Base-by-base conservation (phyloP, 352 stramenopile species). In the Globisporangium abappressorium region DNA sequence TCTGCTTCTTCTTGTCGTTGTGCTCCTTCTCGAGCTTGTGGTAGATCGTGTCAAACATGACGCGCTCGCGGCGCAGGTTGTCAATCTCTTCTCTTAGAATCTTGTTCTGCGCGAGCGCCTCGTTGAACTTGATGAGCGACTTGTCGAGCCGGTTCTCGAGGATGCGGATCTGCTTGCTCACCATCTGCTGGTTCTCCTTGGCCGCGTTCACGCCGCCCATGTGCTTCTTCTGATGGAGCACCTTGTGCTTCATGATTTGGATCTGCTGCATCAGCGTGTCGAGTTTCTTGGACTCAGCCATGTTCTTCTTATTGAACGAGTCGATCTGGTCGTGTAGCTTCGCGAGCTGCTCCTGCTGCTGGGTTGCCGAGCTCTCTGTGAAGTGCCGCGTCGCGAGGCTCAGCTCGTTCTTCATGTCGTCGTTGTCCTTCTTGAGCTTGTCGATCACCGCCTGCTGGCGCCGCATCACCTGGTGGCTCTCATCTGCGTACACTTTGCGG, bases 71-170 rank as follows among this genome's bases (percentile, higher is more conserved):
- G 30, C 95, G 81, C 57, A 98, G 72, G 64, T 97, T 93, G 75
- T 99, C 94, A 70, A 99, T 98, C 60, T 98, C 81, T 70, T 98
- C 83, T 11, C 92, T 79, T 30, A 98, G 67, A 26, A 84, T 71
- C 70, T 98, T 98, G 74, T 98, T 98, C 41, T 94, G 78, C 15
- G 93, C 91, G 8, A 99, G 82, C 53, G 90, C 90, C 71, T 99
- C 95, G 74, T 99, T 99, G 66, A 98, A 99, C 74, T 98, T 99
- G 36, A 98, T 79, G 18, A 99, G 79, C 30, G 95, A 96, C 79
- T 99, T 98, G 79, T 99, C 96, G 47, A 99, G 81, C 1, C 94
- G 86, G 76, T 98, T 98, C 71, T 99, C 97, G n/a, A 99, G 77
- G 58, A 98, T 98, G 46, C 85, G 85, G 56, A 98, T 98, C 81